Evolutionary conservation across 805 yeast genomes (phyloP).

Genomic region (Ogataea methanolica): DNA sequence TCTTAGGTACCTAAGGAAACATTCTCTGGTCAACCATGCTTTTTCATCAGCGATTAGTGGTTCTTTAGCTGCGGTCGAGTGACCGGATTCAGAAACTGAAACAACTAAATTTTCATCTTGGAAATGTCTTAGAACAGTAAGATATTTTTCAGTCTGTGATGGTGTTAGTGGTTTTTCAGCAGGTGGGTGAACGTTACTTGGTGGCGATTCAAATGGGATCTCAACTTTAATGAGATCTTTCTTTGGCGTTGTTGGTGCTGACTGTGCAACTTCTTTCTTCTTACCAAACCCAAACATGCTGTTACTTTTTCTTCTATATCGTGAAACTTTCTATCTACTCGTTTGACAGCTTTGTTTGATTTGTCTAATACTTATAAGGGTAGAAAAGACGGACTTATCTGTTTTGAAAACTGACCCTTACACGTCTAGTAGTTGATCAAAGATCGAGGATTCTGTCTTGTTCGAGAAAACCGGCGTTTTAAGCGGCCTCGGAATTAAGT

Average conservation of each 20-base stretch:
- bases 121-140: constrained; percentile 61
- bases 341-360: too few species aligned
- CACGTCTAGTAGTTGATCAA: too few species aligned
- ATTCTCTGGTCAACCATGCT: constrained; percentile 92
- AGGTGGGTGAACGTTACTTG: constrained; percentile 48
- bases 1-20: constrained; percentile 81
- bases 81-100: constrained; percentile 43
- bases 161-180: constrained; percentile 39
- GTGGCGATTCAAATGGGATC: constrained; percentile 55
- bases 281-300: constrained; percentile 12
- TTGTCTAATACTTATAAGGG: too few species aligned
- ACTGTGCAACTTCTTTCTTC: not conserved
- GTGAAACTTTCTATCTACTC: too few species aligned
- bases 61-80: constrained; percentile 27
- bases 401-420: too few species aligned
- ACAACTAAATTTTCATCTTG: constrained; percentile 44
- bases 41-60: constrained; percentile 52
- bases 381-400: too few species aligned
- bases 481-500: too few species aligned
- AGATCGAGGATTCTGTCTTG: too few species aligned
- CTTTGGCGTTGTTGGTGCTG: not conserved
- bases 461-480: too few species aligned
- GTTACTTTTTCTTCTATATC: too few species aligned
- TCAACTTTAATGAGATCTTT: constrained; percentile 20
- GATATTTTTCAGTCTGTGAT: constrained; percentile 57